Percentiles rank a stretch among this genome's conserved stretches.
These are phyloP conservation scores for Pyrenula massariospora DNA, from an alignment of 495 filamentous ascomycete species.

Conservation along the genomic window DNA sequence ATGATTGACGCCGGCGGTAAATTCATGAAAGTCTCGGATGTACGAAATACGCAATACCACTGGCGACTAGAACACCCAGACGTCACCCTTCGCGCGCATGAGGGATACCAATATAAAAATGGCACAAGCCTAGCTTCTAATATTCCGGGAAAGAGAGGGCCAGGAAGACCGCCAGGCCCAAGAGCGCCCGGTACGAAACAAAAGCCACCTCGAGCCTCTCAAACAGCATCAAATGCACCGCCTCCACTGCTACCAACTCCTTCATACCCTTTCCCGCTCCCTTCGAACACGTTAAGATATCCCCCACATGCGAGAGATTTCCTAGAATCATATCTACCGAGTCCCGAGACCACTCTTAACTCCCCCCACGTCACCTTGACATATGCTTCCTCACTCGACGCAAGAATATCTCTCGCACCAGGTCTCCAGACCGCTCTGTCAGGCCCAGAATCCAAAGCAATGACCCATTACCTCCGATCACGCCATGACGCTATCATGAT, in stretches of 20 bases:
- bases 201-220: constrained; percentile 7
- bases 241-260: not conserved
- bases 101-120: constrained; percentile 40
- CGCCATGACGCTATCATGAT: constrained; percentile 76
- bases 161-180: constrained; percentile 1
- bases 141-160: not conserved
- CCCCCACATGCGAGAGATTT: constrained; percentile 31
- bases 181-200: constrained; percentile 7
- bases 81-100: constrained; percentile 31
- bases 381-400: constrained; percentile 84
- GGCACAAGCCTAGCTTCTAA: constrained; percentile 32
- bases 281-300: constrained; percentile 33
- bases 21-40: constrained; percentile 37
- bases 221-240: not conserved
- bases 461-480: constrained; percentile 83
- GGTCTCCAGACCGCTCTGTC: constrained; percentile 71
- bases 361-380: constrained; percentile 60
- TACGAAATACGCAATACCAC: constrained; percentile 38
- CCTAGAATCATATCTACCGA: constrained; percentile 32
- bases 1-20: constrained; percentile 36
- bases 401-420: constrained; percentile 58
- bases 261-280: constrained; percentile 13
- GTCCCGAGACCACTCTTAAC: constrained; percentile 15
- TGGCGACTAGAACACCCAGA: constrained; percentile 40
- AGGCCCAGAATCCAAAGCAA: constrained; percentile 67